Percentiles rank a stretch among this genome's conserved stretches.
Evolutionary conservation across 2,329 filamentous ascomycete species (phyloP).

Genomic region (Sporothrix luriei): DNA sequence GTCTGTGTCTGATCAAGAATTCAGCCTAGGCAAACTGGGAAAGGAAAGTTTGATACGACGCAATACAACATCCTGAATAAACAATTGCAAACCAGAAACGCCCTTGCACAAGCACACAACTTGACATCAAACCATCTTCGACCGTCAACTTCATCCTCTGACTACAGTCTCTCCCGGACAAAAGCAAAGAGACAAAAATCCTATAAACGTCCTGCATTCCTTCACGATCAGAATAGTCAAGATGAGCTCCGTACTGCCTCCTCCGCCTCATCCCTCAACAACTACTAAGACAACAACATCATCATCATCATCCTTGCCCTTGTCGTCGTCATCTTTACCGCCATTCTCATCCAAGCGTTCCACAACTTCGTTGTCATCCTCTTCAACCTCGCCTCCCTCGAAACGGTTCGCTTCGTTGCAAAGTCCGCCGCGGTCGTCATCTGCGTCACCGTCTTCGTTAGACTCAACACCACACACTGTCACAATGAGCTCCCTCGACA

Average conservation of each 20-base stretch:
- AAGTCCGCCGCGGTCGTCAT: background rate
- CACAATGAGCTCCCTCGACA: conserved; percentile 35
- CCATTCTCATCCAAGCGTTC: background rate
- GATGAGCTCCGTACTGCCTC: conserved; percentile 12
- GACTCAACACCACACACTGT: background rate
- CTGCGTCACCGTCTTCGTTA: background rate
- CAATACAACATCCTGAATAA: background rate
- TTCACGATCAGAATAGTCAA: background rate
- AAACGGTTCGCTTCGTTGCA: background rate
- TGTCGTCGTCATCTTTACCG: background rate
- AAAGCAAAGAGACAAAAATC: background rate
- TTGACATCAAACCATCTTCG: background rate
- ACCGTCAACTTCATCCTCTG: background rate
- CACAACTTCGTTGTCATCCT: background rate
- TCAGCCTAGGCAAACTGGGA: conserved; percentile 5
- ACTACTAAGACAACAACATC: background rate
- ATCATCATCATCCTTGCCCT: background rate
- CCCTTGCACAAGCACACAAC: background rate
- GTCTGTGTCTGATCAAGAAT: conserved; percentile 13
- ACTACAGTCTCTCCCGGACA: no score
- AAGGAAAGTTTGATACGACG: background rate
- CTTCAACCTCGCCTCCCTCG: background rate
- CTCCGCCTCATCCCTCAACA: conserved; percentile 2
- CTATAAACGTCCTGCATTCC: conserved; percentile 6
- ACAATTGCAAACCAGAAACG: background rate